Percentiles rank a stretch among this genome's conserved stretches.
Evolutionary conservation across 2,329 filamentous ascomycete species (phyloP).

Genomic region (Aspergillus pseudoviridinutans): DNA sequence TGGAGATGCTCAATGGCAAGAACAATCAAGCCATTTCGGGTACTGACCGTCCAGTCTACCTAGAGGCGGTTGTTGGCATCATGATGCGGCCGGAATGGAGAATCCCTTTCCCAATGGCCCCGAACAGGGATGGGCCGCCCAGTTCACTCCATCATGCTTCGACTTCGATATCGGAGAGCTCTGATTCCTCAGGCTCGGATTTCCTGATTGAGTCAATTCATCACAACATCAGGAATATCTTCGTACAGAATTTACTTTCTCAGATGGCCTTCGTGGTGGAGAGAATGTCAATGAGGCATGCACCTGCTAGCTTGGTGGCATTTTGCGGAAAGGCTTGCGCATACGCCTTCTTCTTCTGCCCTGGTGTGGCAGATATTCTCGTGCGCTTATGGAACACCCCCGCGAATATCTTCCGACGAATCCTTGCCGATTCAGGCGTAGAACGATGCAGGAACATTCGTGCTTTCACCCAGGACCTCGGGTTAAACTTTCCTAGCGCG

Average conservation of each 20-base stretch:
- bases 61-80: conserved; percentile 73
- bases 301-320: conserved; percentile 67
- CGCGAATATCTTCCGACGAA: conserved; percentile 64
- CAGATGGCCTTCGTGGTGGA: conserved; percentile 87
- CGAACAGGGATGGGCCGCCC: conserved; percentile 35
- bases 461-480: conserved; percentile 58
- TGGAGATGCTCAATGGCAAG: conserved; percentile 75
- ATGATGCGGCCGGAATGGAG: conserved; percentile 91
- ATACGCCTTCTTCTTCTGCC: conserved; percentile 90
- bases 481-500: conserved; percentile 65
- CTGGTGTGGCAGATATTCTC: conserved; percentile 77
- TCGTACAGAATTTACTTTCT: conserved; percentile 72
- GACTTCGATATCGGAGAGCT: conserved; percentile 50
- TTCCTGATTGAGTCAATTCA: conserved; percentile 73
- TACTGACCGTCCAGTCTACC: conserved; percentile 74
- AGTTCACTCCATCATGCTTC: conserved; percentile 36
- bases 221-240: conserved; percentile 85
- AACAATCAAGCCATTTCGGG: conserved; percentile 74
- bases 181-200: conserved; percentile 57
- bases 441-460: conserved; percentile 51
- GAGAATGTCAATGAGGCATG: conserved; percentile 76
- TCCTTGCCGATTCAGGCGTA: conserved; percentile 66
- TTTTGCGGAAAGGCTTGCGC: conserved; percentile 89
- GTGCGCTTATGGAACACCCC: conserved; percentile 75
- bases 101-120: conserved; percentile 61